Base-by-base conservation (phyloP, 768 basidiomycete genomes). In the Coprinopsis marcescibilis region DNA sequence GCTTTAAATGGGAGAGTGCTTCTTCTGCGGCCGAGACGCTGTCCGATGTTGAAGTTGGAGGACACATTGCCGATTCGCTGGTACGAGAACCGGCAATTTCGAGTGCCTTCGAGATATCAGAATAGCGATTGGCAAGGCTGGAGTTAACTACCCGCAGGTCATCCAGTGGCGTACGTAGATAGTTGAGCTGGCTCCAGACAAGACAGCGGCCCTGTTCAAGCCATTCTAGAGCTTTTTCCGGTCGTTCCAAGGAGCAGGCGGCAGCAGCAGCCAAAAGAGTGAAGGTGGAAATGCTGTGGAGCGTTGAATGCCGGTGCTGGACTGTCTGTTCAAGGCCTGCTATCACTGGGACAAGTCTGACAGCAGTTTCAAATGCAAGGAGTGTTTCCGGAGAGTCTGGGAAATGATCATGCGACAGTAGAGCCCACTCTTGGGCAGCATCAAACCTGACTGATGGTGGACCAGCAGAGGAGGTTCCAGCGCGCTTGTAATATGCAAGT, bases 221-320 rank as follows among this genome's bases (percentile, higher is more conserved):
- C 58, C 67, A 58, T 49, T 69, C 65, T 23, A 70, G 54, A n/a
- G 60, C 63, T 15, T 46, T 55, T 4, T 60, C 47, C 12, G 53
- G 44, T 10, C 60, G 49, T 10, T 44, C 45, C 3, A 42, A 15
- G 24, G 52, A 45, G 29, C 62, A 56, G 5, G 63, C 64, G 17
- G 55, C 57, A 10, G 59, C 53, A 1, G 57, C 61, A 3, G 64
- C 62, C 12, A 41, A 19, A 3, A 43, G n/a, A 2, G 50, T 19
- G 4, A 46, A n/a, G 10, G 26, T 20, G n/a, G 39, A 35, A 2
- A 34, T 20, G 4, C 24, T 13, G 7, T 13, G 5, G 10, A 51
- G 24, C 8, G 11, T 2, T 7, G 12, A 10, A 21, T 42, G 40
- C 4, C 50, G 45, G 8, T 43, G 5, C 21, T 51, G 26, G 6